Conservation (phyloP, 2,329 filamentous ascomycete genomes). For the Fusarium sp. region DNA sequence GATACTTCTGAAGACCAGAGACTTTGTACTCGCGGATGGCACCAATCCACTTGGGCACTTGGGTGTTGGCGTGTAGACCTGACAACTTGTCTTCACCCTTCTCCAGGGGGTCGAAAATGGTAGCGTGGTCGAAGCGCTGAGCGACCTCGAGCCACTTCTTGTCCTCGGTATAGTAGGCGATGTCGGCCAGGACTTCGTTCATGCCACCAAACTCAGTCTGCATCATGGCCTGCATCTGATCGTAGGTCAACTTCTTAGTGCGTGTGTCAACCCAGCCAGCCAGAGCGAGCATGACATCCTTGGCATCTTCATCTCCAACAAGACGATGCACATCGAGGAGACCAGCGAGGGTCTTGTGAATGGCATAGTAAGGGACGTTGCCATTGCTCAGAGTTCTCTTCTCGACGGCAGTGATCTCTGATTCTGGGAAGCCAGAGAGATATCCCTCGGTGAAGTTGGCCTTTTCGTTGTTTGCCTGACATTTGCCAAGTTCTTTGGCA, state of each 20-base stretch:
- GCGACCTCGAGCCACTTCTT: slow-evolving; percentile 59
- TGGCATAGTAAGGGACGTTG: slow-evolving; percentile 65
- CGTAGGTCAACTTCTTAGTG: slow-evolving; percentile 55
- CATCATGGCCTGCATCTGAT: slow-evolving; percentile 61
- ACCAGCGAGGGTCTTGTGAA: slow-evolving; percentile 66
- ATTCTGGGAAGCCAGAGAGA: slow-evolving; percentile 64
- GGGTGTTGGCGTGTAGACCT: slow-evolving; percentile 64
- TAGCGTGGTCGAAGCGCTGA: slow-evolving; percentile 62
- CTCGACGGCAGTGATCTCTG: slow-evolving; percentile 59
- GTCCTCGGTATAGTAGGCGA: slow-evolving; percentile 60
- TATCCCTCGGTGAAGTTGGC: slow-evolving; percentile 60
- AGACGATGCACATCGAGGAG: slow-evolving; percentile 62
- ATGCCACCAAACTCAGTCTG: slow-evolving; percentile 65
- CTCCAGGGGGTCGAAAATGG: slow-evolving; percentile 60
- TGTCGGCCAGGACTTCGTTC: slow-evolving; percentile 62
- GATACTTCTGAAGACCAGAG: slow-evolving; percentile 57
- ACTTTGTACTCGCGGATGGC: slow-evolving; percentile 61
- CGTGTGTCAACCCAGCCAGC: slow-evolving; percentile 62
- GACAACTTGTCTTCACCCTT: slow-evolving; percentile 57
- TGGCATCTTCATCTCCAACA: slow-evolving; percentile 56
- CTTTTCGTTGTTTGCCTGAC: slow-evolving; percentile 61
- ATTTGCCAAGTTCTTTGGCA: slow-evolving; percentile 60
- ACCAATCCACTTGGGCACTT: slow-evolving; percentile 67
- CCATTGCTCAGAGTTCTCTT: slow-evolving; percentile 57
- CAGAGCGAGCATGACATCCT: slow-evolving; percentile 56